Evolutionary conservation across 2,329 filamentous ascomycete species (phyloP).

Genomic region (Fusarium drepaniforme): DNA sequence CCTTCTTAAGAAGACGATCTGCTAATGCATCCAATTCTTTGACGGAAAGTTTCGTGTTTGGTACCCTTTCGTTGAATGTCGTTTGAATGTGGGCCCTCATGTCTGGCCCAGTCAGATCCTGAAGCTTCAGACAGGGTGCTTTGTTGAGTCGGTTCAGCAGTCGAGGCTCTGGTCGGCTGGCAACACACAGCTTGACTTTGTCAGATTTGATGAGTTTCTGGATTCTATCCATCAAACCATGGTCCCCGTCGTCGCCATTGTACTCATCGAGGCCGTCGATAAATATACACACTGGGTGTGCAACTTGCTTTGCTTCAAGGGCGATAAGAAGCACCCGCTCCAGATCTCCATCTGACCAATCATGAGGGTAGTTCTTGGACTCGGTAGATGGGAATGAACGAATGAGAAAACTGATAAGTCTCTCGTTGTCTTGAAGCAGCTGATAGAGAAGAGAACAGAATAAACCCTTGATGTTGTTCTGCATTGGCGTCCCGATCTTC

Average conservation of each 20-base stretch:
- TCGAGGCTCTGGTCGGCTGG: constrained; percentile 5
- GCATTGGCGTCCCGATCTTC: neutral
- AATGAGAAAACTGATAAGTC: neutral
- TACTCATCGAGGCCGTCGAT: constrained; percentile 19
- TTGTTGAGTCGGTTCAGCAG: neutral
- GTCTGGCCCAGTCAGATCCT: constrained; percentile 4
- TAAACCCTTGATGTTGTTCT: neutral
- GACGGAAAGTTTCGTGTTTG: neutral
- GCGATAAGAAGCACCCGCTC: neutral
- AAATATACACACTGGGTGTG: constrained; percentile 3
- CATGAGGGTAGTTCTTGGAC: neutral
- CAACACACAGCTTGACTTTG: constrained; percentile 4
- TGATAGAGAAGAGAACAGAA: neutral
- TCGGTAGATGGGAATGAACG: neutral
- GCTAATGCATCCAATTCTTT: neutral
- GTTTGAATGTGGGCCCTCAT: neutral
- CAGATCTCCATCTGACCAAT: neutral
- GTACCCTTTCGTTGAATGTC: neutral
- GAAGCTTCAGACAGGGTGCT: neutral
- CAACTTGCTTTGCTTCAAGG: neutral
- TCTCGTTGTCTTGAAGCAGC: neutral
- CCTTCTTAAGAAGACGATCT: neutral
- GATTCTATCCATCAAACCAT: neutral
- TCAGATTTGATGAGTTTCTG: neutral
- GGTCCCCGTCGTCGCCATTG: neutral